Conservation (phyloP, 2,329 filamentous ascomycete species). For the Aspergillus spinulosporus region DNA sequence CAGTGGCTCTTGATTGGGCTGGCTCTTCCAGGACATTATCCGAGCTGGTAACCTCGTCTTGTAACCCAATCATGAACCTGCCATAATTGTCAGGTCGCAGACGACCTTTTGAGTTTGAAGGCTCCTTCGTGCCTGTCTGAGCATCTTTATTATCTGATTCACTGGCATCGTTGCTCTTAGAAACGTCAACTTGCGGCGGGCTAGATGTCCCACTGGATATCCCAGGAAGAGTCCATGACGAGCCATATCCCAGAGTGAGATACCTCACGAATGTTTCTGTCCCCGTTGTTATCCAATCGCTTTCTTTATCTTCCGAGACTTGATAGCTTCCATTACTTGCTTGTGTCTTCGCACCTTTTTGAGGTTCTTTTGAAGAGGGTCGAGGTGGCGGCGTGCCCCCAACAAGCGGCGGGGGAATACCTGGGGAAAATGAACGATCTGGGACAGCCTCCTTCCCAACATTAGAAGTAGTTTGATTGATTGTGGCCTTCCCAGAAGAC, state of each 20-base stretch:
- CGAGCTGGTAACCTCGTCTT: constrained; percentile 40
- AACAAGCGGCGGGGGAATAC: constrained; percentile 49
- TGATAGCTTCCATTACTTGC: constrained; percentile 22
- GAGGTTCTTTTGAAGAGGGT: constrained; percentile 20
- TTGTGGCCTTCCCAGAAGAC: constrained; percentile 16
- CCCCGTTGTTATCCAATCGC: constrained; percentile 35
- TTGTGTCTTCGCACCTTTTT: constrained; percentile 16
- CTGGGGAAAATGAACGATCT: constrained; percentile 35
- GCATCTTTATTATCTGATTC: not conserved
- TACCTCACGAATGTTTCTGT: constrained; percentile 52
- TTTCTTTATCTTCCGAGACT: constrained; percentile 22
- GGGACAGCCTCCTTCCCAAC: constrained; percentile 18
- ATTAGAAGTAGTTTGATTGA: constrained; percentile 6
- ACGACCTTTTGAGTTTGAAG: constrained; percentile 9
- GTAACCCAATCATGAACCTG: constrained; percentile 46
- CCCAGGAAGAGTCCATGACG: constrained; percentile 46
- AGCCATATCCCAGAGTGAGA: constrained; percentile 52
- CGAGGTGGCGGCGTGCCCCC: constrained; percentile 23
- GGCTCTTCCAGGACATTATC: constrained; percentile 34
- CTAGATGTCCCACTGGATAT: constrained; percentile 26
- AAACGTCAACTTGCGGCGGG: constrained; percentile 28
- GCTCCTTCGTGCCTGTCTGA: not conserved
- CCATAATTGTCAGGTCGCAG: constrained; percentile 31
- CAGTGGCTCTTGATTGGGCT: constrained; percentile 23
- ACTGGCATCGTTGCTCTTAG: constrained; percentile 19